Base-by-base conservation (phyloP, 2,329 filamentous ascomycete genomes). In the Stachybotrys chartarum region DNA sequence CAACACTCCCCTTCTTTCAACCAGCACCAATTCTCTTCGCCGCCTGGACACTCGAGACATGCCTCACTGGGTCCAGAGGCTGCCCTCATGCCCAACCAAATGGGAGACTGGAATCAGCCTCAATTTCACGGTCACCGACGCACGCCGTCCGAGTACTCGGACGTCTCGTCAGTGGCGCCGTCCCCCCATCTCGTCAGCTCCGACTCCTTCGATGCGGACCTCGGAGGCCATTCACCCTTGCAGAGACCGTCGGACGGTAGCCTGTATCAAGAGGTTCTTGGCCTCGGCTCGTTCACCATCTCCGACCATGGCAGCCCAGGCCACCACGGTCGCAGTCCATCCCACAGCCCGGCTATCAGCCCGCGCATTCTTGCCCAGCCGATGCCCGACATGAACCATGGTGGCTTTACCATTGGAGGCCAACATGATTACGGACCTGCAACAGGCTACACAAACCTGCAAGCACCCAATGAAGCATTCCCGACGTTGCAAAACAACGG, bases 71-170 rank as follows among this genome's bases (percentile, higher is more conserved):
- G 79, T 1, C 81, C 81, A 2, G 79, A 82, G 64, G 78, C 80
- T 6, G 81, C 82, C 1, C 69, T 84, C n/a, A 69, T 82, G 31
- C 76, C 75, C 3, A 74, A 71, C n/a, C 80, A 82, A 60, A 61
- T 78, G 51, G 63, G 62, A 54, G 80, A 84, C 57, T 84, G 81
- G 81, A 76, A 63, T 47, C 76, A 78, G 55, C 71, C 76, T 14
- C 79, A 83, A 57, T 97, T 96, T 66, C 87, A 90, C 61, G 79
- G 83, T n/a, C 93, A 97, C 68, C 83, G 91, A 63, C 84, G 92
- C 65, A 86, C 84, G 44, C 89, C 90, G 1, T 97, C 92, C n/a
- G 93, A 97, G 63, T 91, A 87, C 65, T 96, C 91, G 3, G 93
- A 97, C 62, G 86, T 96, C 6, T 96, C 87, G 6, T 96, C 91